Base-by-base conservation (phyloP, 2,329 filamentous ascomycete genomes). In the Neofusicoccum laricinum region DNA sequence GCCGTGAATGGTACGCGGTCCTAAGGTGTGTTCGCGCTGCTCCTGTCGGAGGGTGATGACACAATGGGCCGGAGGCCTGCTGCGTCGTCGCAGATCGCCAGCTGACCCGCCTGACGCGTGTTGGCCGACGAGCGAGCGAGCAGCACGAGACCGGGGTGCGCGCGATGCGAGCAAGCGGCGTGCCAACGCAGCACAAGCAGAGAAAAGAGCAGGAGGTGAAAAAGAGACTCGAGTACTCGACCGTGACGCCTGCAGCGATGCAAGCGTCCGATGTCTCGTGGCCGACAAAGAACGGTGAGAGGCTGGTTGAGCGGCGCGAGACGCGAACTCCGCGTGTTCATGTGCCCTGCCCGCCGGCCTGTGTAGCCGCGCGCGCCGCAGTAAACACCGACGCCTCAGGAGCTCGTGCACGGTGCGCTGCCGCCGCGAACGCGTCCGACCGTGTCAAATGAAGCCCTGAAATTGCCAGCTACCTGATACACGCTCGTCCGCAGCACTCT, bases 101-200 rank as follows among this genome's bases (percentile, higher is more conserved):
- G 51, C 51, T 45, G 55, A 59, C 55, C 55, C 40, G 55, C 41
- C 55, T 59, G 55, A 59, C 55, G 55, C 55, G 55, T 59, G 38
- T 41, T 41, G 51, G 38, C 49, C 49, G 49, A 19, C 30, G 30
- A 19, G 49, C 30, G 30, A 19, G 49, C 49, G 49, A 51, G 32
- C 49, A 51, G 30, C 49, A 50, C 51, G 55, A 59, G 55, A 32
- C 38, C 14, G 25, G 40, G 30, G 55, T 21, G 41, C 30, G 10
- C 51, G 41, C 40, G 55, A 46, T 59, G 55, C 55, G 55, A 59
- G 41, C 55, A 41, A 12, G 41, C 55, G 53, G 38, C 25, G 40
- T 30, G 43, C 55, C n/a, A 34, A 59, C 55, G 41, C 55, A 12
- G 40, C 55, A 15, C 55, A 46, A 15, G 15, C 53, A 14, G 36